Evolutionary conservation across 257 asterid genomes (phyloP).

Genomic region (Rehmannia glutinosa): DNA sequence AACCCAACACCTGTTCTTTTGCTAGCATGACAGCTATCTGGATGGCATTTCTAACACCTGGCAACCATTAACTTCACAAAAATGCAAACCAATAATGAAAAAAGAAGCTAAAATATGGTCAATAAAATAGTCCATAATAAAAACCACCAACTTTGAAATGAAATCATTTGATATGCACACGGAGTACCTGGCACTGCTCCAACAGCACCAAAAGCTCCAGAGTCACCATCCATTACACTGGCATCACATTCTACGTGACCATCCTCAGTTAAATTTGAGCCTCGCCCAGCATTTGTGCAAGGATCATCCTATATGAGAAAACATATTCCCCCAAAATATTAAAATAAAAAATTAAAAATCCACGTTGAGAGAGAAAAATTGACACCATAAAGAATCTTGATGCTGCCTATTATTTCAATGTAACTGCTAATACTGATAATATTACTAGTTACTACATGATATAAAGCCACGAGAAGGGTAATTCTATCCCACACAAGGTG

Average conservation of each 20-base stretch:
- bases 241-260: constrained; percentile 97
- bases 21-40: constrained; percentile 76
- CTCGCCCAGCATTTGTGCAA: constrained; percentile 89
- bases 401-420: constrained; percentile 11
- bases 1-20: constrained; percentile 77
- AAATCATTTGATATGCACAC: not conserved
- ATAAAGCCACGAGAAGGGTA: not conserved
- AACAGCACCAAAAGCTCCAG: constrained; percentile 93
- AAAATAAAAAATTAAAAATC: not conserved
- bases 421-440: not conserved
- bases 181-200: constrained; percentile 89
- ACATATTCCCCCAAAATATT: not conserved
- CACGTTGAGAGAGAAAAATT: not conserved
- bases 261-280: constrained; percentile 91
- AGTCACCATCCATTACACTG: constrained; percentile 85
- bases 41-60: constrained; percentile 96
- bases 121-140: not conserved
- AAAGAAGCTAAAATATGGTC: constrained; percentile 16
- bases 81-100: constrained; percentile 40
- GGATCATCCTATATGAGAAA: constrained; percentile 74
- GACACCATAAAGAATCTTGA: not conserved
- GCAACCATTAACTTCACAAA: constrained; percentile 60
- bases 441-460: not conserved
- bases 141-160: not conserved
- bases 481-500: not conserved